Base-by-base conservation (phyloP, 2,329 filamentous ascomycete species). In the Dactylellina cionopaga region DNA sequence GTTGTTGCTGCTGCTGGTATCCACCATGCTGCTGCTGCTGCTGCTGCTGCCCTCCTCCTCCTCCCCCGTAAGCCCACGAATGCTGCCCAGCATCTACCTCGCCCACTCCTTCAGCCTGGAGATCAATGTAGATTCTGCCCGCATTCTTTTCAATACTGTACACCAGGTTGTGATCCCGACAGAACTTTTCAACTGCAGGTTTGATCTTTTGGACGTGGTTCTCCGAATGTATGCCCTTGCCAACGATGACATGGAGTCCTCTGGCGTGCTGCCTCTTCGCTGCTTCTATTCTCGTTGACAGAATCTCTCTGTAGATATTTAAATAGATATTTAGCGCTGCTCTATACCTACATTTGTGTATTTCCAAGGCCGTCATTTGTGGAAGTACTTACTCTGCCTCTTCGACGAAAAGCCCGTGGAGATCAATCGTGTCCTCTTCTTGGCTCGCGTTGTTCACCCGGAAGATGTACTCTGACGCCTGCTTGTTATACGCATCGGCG, bases 381-480 rank as follows among this genome's bases (percentile, higher is more conserved):
- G 13, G 13, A 9, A 25, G 15, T 22, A 55, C 68, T 5, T 37
- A 72, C 83, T 96, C 92, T 3, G 95, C 95, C 83, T 98, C 95
- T 80, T 96, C 92, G 69, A 96, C 93, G 78, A 90, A 97, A 79
- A 96, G 90, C 1, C 95, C 95, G 80, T 99, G 95, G 49, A 99
- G 84, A 81, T 99, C 95, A 77, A 99, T 93, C 6, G 90, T 92
- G 81, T 98, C 94, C 39, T 84, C 84, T 13, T 87, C 85, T 15
- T 88, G 91, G 1, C 84, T 80, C 17, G 91, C 89, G 80, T 98
- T 98, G 83, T 97, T 97, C 82, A 94, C 92, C 39, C 92, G 89
- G 83, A 99, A 97, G 79, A 98, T 98, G 81, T 87, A 96, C 69
- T 97, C 91, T 70, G 91, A 92, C 0, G 95, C 95, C 81, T 96